These are phyloP conservation scores for Brassica napus DNA, from an alignment of 345 rosid species.

Conservation along the genomic window DNA sequence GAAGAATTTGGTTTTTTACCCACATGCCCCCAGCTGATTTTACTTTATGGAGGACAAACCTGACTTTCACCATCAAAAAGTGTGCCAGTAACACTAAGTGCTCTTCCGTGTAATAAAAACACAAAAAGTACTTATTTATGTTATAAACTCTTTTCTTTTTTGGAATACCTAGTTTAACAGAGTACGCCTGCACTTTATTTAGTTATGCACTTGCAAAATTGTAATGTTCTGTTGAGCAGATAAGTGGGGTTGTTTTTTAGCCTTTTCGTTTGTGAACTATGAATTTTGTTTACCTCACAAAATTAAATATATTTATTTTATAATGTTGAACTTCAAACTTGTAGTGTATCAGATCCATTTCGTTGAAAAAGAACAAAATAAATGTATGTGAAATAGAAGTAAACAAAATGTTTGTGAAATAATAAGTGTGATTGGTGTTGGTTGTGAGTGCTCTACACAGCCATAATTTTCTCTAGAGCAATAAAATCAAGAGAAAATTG, in stretches of 20 bases:
- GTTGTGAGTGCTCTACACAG: no score
- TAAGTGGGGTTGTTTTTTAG: background rate
- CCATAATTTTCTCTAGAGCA: no score
- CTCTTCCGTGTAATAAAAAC: no score
- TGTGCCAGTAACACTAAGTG: no score
- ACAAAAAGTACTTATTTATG: no score
- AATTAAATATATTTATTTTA: background rate
- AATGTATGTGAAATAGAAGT: background rate
- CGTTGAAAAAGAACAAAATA: background rate
- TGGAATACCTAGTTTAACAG: background rate
- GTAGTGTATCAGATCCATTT: background rate
- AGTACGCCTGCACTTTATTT: background rate
- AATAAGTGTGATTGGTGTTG: background rate
- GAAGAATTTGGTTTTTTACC: no score
- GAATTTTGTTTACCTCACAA: background rate
- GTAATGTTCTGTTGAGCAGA: background rate
- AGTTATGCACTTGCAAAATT: background rate
- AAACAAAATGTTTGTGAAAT: background rate
- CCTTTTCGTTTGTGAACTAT: background rate
- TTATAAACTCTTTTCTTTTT: no score
- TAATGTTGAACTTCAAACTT: background rate
- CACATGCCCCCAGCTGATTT: no score
- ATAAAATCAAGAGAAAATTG: no score
- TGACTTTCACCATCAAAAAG: no score
- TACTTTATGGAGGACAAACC: no score